Percentiles rank a stretch among this genome's conserved stretches.
phyloP scores from a whole-genome alignment of 345 rosid species.

The Citrus maxima region DNA sequence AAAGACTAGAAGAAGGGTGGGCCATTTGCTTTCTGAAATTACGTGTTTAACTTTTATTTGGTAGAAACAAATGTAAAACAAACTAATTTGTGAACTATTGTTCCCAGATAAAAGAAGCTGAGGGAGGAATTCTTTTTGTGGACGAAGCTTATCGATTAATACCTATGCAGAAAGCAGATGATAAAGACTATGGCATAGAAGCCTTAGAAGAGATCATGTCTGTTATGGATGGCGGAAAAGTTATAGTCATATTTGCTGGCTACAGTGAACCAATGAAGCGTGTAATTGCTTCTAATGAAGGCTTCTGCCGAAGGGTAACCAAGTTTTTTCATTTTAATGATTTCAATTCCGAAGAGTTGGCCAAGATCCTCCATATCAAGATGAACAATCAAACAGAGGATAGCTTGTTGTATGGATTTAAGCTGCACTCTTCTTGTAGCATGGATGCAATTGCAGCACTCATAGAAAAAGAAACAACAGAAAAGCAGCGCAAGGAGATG shows the following conservation, averaged over 20 bases:
- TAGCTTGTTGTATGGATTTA: constrained; percentile 64
- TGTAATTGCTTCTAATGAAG: constrained; percentile 88
- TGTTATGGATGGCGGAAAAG: constrained; percentile 85
- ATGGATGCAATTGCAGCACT: constrained; percentile 56
- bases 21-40: neutral
- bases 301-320: constrained; percentile 95
- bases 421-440: constrained; percentile 63
- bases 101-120: constrained; percentile 89
- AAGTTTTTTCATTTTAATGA: constrained; percentile 84
- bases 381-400: constrained; percentile 69
- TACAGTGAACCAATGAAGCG: constrained; percentile 98
- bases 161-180: constrained; percentile 93
- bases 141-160: constrained; percentile 94
- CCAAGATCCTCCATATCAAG: constrained; percentile 79
- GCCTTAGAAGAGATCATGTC: constrained; percentile 98
- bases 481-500: constrained; percentile 87
- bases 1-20: constrained; percentile 90
- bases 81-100: constrained; percentile 3
- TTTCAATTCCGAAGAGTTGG: constrained; percentile 67
- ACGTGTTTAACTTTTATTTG: neutral
- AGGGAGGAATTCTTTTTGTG: constrained; percentile 97
- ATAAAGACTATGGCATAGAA: constrained; percentile 94
- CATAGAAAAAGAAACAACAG: constrained; percentile 68
- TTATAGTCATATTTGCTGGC: constrained; percentile 93
- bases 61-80: neutral